A percentile compares a stretch with the other conserved stretches of the same genome.
Conservation (phyloP, 805 yeast species). For the Candida pseudofarinosa region DNA sequence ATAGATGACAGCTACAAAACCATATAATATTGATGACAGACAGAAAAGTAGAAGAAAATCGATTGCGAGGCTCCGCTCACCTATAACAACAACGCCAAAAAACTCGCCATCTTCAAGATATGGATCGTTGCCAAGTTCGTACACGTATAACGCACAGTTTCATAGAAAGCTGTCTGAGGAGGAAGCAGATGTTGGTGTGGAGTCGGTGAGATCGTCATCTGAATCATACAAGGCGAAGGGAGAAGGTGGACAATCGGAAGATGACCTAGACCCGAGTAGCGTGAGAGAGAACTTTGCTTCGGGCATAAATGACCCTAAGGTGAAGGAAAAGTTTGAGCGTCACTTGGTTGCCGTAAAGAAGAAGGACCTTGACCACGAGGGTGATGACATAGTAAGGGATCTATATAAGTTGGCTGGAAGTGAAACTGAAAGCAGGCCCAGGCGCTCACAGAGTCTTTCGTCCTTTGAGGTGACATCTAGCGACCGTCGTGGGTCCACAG, state of each 20-base stretch:
- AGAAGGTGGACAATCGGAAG: constrained; percentile 10
- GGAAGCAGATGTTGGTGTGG: constrained; percentile 6
- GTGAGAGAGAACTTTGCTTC: constrained; percentile 7
- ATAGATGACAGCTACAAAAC: background rate
- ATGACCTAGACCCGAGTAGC: constrained; percentile 7
- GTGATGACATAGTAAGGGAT: constrained; percentile 52
- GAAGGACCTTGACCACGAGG: constrained; percentile 36
- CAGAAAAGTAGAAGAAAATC: constrained; percentile 19
- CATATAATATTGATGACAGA: background rate
- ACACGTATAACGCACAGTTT: constrained; percentile 15
- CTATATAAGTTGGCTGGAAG: constrained; percentile 27
- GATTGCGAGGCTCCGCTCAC: constrained; percentile 26
- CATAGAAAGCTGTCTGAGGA: constrained; percentile 12
- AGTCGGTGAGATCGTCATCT: background rate
- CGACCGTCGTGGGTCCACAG: constrained; percentile 55
- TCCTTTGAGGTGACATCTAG: constrained; percentile 18
- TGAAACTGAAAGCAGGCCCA: constrained; percentile 10
- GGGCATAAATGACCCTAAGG: constrained; percentile 28
- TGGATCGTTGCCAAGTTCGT: constrained; percentile 10
- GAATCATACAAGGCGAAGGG: constrained; percentile 7
- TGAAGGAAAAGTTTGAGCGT: constrained; percentile 28
- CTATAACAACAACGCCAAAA: constrained; percentile 22
- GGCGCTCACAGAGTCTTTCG: constrained; percentile 20
- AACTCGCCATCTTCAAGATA: constrained; percentile 16
- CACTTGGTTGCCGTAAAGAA: constrained; percentile 29